Conservation (phyloP, 2,329 filamentous ascomycete species). For the Eutypa lata region DNA sequence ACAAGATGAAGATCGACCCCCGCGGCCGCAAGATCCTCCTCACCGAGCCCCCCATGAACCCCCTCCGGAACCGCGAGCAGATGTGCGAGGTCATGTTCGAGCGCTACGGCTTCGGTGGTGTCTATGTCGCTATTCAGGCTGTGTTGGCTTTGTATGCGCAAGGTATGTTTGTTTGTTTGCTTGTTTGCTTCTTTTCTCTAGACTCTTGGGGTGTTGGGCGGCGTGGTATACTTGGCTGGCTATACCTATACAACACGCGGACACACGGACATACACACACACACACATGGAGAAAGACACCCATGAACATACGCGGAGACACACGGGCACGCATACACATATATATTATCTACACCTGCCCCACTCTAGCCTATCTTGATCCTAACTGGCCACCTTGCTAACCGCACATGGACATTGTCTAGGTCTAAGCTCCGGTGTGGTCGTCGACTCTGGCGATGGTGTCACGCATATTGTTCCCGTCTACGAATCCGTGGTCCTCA, state of each 20-base stretch:
- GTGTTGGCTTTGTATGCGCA: slow-evolving; percentile 95
- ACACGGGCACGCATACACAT: no score
- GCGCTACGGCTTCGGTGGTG: slow-evolving; percentile 90
- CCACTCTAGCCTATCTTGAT: not conserved
- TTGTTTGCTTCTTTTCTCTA: no score
- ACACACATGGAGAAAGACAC: no score
- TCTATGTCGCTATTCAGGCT: slow-evolving; percentile 97
- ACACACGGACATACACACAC: no score
- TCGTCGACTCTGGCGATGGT: slow-evolving; percentile 96
- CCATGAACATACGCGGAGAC: no score
- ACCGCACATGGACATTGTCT: not conserved
- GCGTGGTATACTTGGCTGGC: no score
- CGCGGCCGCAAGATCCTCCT: slow-evolving; percentile 93
- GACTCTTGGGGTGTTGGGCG: no score
- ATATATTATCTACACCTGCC: not conserved
- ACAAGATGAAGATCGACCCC: slow-evolving; percentile 93
- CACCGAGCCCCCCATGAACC: slow-evolving; percentile 97
- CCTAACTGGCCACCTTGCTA: no score
- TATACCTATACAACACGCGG: no score
- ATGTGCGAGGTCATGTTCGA: slow-evolving; percentile 99
- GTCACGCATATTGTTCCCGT: slow-evolving; percentile 98
- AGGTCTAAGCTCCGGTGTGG: slow-evolving; percentile 90
- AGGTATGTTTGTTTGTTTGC: slow-evolving; percentile 50
- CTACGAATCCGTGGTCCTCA: slow-evolving; percentile 96
- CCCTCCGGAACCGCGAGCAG: slow-evolving; percentile 90